Evolutionary conservation across 805 yeast genomes (phyloP).

Genomic region (Wickerhamiella slavikovae): DNA sequence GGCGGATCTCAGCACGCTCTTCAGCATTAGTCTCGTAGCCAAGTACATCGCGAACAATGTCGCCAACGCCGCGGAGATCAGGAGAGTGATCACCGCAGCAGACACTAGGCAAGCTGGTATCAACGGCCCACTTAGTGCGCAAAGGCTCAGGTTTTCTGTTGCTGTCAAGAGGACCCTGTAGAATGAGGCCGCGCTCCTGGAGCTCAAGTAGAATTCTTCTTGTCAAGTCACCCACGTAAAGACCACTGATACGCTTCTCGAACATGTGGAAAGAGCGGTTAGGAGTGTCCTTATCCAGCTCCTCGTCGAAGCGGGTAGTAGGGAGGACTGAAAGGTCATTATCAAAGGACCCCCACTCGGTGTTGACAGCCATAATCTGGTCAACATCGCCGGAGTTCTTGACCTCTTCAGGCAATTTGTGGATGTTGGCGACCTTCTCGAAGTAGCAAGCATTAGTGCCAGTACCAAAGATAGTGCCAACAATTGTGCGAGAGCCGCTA

Average conservation of each 20-base stretch:
- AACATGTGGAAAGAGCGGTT: constrained; percentile 80
- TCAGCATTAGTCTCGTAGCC: constrained; percentile 43
- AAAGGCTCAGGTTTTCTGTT: constrained; percentile 14
- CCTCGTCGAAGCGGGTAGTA: constrained; percentile 51
- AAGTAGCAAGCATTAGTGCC: constrained; percentile 94
- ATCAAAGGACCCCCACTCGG: constrained; percentile 98
- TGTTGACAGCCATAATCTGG: constrained; percentile 63
- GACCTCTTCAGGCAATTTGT: constrained; percentile 33
- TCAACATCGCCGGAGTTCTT: constrained; percentile 9
- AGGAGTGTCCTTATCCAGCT: constrained; percentile 50
- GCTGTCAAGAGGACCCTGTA: constrained; percentile 19
- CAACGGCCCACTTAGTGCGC: constrained; percentile 20
- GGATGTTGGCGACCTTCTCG: constrained; percentile 54
- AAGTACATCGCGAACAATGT: constrained; percentile 28
- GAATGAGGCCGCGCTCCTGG: constrained; percentile 34
- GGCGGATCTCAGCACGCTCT: constrained; percentile 59
- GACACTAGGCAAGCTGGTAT: constrained; percentile 67
- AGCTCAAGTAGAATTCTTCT: constrained; percentile 51
- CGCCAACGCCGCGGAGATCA: constrained; percentile 21
- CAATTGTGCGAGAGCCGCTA: constrained; percentile 47
- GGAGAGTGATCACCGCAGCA: constrained; percentile 73
- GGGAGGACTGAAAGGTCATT: constrained; percentile 61
- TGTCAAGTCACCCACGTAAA: constrained; percentile 81
- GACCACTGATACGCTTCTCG: constrained; percentile 80
- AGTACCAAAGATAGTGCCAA: constrained; percentile 90